Conservation (phyloP, 2,329 filamentous ascomycete species). For the Byssochlamys sp. region DNA sequence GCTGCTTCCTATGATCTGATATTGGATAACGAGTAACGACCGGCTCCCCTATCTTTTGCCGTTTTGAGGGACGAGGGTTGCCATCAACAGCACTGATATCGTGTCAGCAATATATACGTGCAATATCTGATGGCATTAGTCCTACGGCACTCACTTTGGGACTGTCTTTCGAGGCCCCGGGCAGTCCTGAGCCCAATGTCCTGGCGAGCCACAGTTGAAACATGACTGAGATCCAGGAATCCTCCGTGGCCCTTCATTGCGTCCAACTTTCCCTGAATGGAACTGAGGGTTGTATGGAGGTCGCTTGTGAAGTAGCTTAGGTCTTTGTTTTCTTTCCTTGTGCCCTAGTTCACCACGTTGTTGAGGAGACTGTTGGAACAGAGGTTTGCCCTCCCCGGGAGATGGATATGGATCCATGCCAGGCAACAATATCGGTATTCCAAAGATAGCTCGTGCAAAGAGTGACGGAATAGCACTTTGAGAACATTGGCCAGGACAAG, state of each 20-base stretch:
- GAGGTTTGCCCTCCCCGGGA: not conserved
- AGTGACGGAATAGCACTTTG: not conserved
- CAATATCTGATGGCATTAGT: not conserved
- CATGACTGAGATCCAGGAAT: conserved; percentile 15
- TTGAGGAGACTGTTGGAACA: conserved; percentile 5
- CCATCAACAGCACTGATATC: conserved; percentile 9
- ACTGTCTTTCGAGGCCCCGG: conserved; percentile 21
- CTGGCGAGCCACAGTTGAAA: conserved; percentile 24
- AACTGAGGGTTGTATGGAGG: conserved; percentile 8
- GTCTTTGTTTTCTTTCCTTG: conserved; percentile 9
- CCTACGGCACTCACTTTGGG: conserved; percentile 19
- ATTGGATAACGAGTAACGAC: conserved; percentile 11
- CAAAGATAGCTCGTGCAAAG: not conserved
- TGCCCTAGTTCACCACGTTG: conserved; percentile 3
- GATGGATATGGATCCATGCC: conserved; percentile 6
- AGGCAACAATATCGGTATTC: not conserved
- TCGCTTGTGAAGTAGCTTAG: conserved; percentile 6
- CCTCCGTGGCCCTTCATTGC: conserved; percentile 3
- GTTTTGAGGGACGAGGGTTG: conserved; percentile 15
- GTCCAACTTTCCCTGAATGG: not conserved
- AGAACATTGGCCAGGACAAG: not conserved
- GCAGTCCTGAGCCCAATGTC: conserved; percentile 26
- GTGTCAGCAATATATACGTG: not conserved
- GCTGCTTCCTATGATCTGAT: conserved; percentile 12
- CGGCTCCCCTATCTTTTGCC: conserved; percentile 17